Conservation (phyloP, 75 land plant genomes). For the Pseudotsuga menziesii region DNA sequence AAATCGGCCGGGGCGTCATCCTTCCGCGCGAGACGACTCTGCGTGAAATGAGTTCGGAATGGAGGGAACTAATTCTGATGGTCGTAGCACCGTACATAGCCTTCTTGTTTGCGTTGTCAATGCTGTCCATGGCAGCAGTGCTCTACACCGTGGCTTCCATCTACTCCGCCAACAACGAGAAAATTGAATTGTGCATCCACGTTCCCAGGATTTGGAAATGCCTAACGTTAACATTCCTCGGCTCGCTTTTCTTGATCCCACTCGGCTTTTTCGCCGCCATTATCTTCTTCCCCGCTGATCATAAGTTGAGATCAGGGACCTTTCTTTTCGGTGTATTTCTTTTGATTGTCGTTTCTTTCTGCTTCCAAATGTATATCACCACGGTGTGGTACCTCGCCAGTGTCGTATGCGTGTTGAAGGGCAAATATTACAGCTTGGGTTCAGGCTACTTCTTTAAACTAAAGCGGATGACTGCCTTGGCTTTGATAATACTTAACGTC, state of each 20-base stretch:
- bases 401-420: slow-evolving; percentile 23
- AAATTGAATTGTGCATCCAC: slow-evolving; percentile 13
- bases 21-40: slow-evolving; percentile 16
- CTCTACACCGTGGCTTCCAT: slow-evolving; percentile 42
- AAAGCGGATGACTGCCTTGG: slow-evolving; percentile 13
- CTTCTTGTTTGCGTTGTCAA: slow-evolving; percentile 5
- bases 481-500: slow-evolving; percentile 16
- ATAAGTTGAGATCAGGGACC: too few species aligned
- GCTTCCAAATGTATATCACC: not conserved
- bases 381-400: not conserved
- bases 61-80: slow-evolving; percentile 9
- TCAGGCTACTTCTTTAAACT: slow-evolving; percentile 24
- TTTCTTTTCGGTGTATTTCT: too few species aligned
- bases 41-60: slow-evolving; percentile 25
- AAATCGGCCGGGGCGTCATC: not conserved
- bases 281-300: too few species aligned
- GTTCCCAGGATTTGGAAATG: slow-evolving; percentile 48
- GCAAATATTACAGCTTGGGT: slow-evolving; percentile 29
- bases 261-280: slow-evolving; percentile 13
- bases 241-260: slow-evolving; percentile 23
- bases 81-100: slow-evolving; percentile 15
- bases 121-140: slow-evolving; percentile 24
- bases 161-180: slow-evolving; percentile 9
- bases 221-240: slow-evolving; percentile 28
- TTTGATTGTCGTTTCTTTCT: too few species aligned